A percentile compares a stretch with the other conserved stretches of the same genome.
Conservation (phyloP, 2,329 filamentous ascomycete genomes). For the Dryadomyces sulphureus region DNA sequence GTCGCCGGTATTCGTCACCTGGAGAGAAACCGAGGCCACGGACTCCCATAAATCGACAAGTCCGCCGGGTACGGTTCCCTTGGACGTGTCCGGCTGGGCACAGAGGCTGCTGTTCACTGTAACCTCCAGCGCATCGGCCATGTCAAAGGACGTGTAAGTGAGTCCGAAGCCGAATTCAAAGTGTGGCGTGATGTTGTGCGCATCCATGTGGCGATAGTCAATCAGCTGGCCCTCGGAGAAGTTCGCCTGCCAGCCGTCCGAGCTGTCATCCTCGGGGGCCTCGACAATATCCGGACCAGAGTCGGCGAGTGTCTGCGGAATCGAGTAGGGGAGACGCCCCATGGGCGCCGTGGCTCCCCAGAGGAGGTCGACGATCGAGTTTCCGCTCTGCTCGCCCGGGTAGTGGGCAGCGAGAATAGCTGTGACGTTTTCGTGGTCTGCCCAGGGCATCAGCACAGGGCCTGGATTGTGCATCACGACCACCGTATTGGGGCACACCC, state of each 20-base stretch:
- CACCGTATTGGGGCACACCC: constrained; percentile 36
- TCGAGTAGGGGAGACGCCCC: constrained; percentile 70
- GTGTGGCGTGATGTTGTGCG: constrained; percentile 42
- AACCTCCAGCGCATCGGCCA: no score
- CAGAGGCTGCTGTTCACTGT: no score
- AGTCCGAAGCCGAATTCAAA: constrained; percentile 71
- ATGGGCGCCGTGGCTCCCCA: constrained; percentile 37
- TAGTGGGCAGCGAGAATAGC: constrained; percentile 38
- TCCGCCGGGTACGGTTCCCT: constrained; percentile 18
- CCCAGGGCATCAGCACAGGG: constrained; percentile 47
- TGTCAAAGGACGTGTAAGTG: constrained; percentile 58
- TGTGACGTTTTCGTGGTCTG: constrained; percentile 42
- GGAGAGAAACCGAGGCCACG: constrained; percentile 36
- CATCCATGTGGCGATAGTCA: constrained; percentile 62
- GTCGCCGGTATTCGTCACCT: constrained; percentile 43
- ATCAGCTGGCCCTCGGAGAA: constrained; percentile 67
- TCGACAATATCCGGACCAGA: no score
- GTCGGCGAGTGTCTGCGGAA: constrained; percentile 54
- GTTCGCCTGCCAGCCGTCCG: no score
- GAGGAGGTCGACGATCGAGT: constrained; percentile 28
- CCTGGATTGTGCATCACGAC: constrained; percentile 41
- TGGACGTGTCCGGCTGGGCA: no score
- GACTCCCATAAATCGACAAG: constrained; percentile 30
- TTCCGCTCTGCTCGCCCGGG: constrained; percentile 38
- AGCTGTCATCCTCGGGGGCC: no score